Conservation (phyloP, 495 filamentous ascomycete genomes). For the Hypoxylon fragiforme region DNA sequence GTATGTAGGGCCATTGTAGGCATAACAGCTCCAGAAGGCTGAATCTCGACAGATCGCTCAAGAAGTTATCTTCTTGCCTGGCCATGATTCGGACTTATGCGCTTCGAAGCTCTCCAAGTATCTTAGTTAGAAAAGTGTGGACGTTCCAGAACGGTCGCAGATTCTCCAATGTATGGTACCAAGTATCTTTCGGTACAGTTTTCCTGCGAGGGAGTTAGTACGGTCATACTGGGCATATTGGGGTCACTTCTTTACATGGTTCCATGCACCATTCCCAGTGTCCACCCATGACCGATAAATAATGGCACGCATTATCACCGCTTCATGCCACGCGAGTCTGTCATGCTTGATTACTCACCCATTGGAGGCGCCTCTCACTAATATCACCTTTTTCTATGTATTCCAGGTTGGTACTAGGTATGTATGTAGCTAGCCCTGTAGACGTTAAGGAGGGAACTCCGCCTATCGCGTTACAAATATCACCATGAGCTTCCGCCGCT, state of each 20-base stretch:
- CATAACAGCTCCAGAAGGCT: constrained; percentile 7
- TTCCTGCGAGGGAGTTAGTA: constrained; percentile 11
- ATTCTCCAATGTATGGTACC: constrained; percentile 10
- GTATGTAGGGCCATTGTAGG: constrained; percentile 3
- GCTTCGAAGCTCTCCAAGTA: no score
- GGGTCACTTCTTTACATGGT: constrained; percentile 30
- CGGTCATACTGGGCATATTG: constrained; percentile 17
- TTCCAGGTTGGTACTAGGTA: not conserved
- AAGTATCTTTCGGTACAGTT: constrained; percentile 19
- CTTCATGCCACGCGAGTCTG: constrained; percentile 30
- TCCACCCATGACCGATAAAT: not conserved
- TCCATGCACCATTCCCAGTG: constrained; percentile 31
- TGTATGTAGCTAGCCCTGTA: no score
- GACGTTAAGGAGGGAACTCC: no score
- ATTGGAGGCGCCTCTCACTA: not conserved
- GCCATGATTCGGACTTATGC: constrained; percentile 17
- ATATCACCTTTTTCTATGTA: not conserved
- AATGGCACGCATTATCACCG: constrained; percentile 24
- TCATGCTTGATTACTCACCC: constrained; percentile 18
- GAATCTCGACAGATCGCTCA: constrained; percentile 16
- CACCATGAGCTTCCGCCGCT: no score
- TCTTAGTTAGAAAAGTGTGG: no score
- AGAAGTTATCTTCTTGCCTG: constrained; percentile 18
- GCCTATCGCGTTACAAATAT: no score
- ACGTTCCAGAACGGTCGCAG: constrained; percentile 32